Evolutionary conservation across 495 filamentous ascomycete genomes (phyloP).

Genomic region (Tuber borchii): DNA sequence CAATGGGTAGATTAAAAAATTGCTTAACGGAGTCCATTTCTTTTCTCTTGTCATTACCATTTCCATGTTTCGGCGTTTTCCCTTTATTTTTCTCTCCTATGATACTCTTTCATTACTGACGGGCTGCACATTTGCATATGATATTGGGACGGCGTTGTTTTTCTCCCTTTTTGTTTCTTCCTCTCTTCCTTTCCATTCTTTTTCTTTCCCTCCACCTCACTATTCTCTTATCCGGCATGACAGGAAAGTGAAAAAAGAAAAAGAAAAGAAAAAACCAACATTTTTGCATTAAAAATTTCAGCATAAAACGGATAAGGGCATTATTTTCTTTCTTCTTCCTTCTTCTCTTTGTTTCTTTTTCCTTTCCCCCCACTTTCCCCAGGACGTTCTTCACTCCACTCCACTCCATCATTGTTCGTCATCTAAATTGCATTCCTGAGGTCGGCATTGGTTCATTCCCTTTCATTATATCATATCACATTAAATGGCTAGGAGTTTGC

Average conservation of each 20-base stretch:
- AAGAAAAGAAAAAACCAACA: not conserved
- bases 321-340: not conserved
- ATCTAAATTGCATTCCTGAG: not conserved
- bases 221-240: not conserved
- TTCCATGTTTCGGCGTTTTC: constrained; percentile 11
- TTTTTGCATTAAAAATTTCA: not conserved
- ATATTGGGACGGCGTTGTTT: not conserved
- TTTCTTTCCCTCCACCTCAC: constrained; percentile 10
- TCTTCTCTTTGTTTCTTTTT: not conserved
- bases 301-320: not conserved
- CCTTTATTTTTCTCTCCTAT: constrained; percentile 4
- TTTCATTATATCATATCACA: constrained; percentile 1
- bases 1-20: not conserved
- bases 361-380: constrained; percentile 10
- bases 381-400: not conserved
- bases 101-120: not conserved
- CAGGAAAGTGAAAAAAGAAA: not conserved
- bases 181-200: not conserved
- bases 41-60: constrained; percentile 22
- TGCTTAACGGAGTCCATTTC: constrained; percentile 13
- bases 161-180: not conserved
- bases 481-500: not conserved
- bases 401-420: constrained; percentile 20
- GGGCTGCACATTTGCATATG: not conserved
- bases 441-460: constrained; percentile 2